A percentile compares a stretch with the other conserved stretches of the same genome.
These are phyloP conservation scores for Ophiocordyceps sinensis DNA, from an alignment of 2,329 filamentous ascomycete species.

Conservation along the genomic window DNA sequence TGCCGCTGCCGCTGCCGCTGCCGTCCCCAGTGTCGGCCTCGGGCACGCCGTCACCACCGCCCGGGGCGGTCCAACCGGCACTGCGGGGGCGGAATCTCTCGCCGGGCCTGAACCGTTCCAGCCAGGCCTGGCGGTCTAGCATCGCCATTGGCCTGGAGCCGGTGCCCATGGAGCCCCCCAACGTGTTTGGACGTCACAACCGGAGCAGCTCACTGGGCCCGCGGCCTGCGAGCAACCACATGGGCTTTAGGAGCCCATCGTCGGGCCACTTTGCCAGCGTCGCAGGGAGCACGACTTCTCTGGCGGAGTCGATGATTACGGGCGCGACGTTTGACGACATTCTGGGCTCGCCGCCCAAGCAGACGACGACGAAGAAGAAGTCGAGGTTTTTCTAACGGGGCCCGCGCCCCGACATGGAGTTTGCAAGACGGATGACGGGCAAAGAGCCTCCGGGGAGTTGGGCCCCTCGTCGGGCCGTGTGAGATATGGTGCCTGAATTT, in stretches of 20 bases:
- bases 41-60: constrained; percentile 14
- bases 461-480: no score
- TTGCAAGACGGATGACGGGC: background rate
- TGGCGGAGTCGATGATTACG: constrained; percentile 10
- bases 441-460: no score
- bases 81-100: constrained; percentile 25
- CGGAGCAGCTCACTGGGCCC: constrained; percentile 22
- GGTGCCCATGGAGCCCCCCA: constrained; percentile 21
- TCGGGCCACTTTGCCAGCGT: constrained; percentile 19
- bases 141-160: constrained; percentile 29
- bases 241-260: constrained; percentile 19
- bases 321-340: constrained; percentile 36
- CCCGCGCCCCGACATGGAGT: background rate
- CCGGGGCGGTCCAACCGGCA: constrained; percentile 10
- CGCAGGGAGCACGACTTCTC: constrained; percentile 7
- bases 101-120: constrained; percentile 18
- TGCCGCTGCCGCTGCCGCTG: constrained; percentile 9
- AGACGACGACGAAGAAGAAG: constrained; percentile 22
- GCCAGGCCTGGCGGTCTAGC: constrained; percentile 24
- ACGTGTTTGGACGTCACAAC: constrained; percentile 12
- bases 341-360: constrained; percentile 20
- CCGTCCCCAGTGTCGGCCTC: constrained; percentile 6
- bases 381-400: constrained; percentile 22
- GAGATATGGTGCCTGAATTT: constrained; percentile 1
- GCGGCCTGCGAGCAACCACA: constrained; percentile 16